phyloP scores from a whole-genome alignment of 2,329 filamentous ascomycete genomes.

The Paracamarosporium sp. region DNA sequence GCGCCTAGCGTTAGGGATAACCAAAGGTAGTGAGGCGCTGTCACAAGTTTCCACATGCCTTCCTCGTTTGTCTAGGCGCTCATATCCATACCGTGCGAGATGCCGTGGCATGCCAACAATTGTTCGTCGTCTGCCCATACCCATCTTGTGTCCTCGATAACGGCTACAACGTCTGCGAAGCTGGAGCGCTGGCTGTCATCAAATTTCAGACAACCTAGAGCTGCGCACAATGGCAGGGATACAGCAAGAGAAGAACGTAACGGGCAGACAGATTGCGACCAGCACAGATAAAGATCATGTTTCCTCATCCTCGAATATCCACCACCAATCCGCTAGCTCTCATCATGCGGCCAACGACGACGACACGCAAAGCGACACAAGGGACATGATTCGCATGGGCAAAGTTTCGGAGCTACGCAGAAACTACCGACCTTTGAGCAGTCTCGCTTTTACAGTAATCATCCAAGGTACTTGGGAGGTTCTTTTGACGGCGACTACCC shows the following conservation, averaged over 20 bases:
- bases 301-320: not conserved
- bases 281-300: not conserved
- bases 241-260: slow-evolving; percentile 1
- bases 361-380: slow-evolving; percentile 34
- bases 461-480: slow-evolving; percentile 44
- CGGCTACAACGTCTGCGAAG: not conserved
- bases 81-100: not conserved
- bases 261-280: not conserved
- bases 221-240: not conserved
- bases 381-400: slow-evolving; percentile 43
- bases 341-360: slow-evolving; percentile 32
- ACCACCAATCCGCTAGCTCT: slow-evolving; percentile 4
- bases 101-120: not conserved
- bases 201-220: not conserved
- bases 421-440: slow-evolving; percentile 42
- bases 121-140: not conserved
- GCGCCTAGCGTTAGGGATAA: not conserved
- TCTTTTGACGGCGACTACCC: slow-evolving; percentile 38
- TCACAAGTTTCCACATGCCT: not conserved
- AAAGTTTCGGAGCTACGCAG: slow-evolving; percentile 40
- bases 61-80: not conserved
- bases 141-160: not conserved
- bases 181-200: not conserved
- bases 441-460: slow-evolving; percentile 41
- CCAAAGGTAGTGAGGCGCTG: not conserved